These are phyloP conservation scores for Solanum pennellii DNA, from an alignment of 257 asterid genomes.

Conservation along the genomic window DNA sequence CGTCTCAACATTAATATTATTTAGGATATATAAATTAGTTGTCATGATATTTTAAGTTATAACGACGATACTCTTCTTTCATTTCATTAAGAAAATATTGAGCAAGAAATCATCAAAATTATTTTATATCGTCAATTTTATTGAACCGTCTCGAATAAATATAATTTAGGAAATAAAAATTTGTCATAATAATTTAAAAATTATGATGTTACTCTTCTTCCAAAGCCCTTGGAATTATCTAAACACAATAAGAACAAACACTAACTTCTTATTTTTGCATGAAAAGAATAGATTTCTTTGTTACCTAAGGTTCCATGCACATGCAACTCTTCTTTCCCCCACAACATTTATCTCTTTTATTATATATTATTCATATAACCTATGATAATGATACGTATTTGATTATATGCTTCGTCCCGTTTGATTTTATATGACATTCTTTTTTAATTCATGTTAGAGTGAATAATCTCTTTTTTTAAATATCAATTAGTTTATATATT, in stretches of 20 bases:
- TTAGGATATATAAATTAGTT: neutral
- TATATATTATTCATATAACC: neutral
- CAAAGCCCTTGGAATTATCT: slow-evolving; percentile 38
- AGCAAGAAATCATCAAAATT: neutral
- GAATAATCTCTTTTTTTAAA: neutral
- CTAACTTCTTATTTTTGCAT: slow-evolving; percentile 43
- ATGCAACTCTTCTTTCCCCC: slow-evolving; percentile 23
- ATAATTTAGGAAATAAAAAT: neutral
- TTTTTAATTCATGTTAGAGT: neutral
- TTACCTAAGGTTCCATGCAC: slow-evolving; percentile 33
- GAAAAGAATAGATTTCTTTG: slow-evolving; percentile 33
- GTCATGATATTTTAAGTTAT: neutral
- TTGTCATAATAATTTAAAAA: neutral
- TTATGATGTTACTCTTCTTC: slow-evolving; percentile 30
- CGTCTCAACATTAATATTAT: neutral
- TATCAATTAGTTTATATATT: too few relatives aligned
- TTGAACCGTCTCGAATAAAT: neutral
- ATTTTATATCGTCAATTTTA: neutral
- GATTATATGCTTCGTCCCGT: neutral
- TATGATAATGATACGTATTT: neutral
- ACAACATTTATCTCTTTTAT: neutral
- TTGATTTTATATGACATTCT: neutral
- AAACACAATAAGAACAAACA: slow-evolving; percentile 30
- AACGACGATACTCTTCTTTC: neutral
- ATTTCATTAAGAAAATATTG: neutral